A percentile compares a stretch with the other conserved stretches of the same genome.
Conservation (phyloP, 139 green algal genomes). For the Closterium sp. region DNA sequence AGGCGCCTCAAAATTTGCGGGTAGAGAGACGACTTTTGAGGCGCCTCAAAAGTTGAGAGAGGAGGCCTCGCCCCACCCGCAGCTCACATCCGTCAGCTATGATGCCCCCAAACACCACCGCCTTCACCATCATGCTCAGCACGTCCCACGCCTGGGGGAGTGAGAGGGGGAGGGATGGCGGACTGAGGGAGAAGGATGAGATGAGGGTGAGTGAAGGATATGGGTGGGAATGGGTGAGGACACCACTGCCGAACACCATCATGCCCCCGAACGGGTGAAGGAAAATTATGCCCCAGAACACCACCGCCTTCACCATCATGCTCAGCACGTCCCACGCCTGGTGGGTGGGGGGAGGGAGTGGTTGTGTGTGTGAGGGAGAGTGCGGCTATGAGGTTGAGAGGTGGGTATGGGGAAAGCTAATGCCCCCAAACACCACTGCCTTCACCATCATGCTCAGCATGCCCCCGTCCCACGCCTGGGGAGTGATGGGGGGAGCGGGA, state of each 20-base stretch:
- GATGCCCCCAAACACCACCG: conserved; percentile 81
- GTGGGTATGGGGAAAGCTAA: conserved; percentile 59
- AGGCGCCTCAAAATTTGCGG: too few species aligned
- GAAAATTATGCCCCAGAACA: conserved; percentile 90
- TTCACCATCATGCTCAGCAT: conserved; percentile 88
- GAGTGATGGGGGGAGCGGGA: too few species aligned
- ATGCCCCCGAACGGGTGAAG: too few species aligned
- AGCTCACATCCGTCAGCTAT: conserved; percentile 75
- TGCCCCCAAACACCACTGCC: conserved; percentile 76
- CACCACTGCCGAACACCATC: too few species aligned
- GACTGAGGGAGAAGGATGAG: too few species aligned
- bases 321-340: conserved; percentile 83
- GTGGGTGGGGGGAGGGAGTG: not conserved
- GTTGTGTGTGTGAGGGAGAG: too few species aligned
- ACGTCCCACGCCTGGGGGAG: conserved; percentile 75
- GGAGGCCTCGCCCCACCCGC: conserved; percentile 95
- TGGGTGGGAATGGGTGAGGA: too few species aligned
- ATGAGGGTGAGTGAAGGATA: too few species aligned
- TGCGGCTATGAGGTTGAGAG: too few species aligned
- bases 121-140: conserved; percentile 72
- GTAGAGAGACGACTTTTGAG: too few species aligned
- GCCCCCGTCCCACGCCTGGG: conserved; percentile 80
- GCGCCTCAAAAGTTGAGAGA: too few species aligned
- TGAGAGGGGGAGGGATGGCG: not conserved
- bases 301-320: conserved; percentile 60